A percentile compares a stretch with the other conserved stretches of the same genome.
These are phyloP conservation scores for Rosa lucieae DNA, from an alignment of 306 rosid genomes.

Conservation along the genomic window DNA sequence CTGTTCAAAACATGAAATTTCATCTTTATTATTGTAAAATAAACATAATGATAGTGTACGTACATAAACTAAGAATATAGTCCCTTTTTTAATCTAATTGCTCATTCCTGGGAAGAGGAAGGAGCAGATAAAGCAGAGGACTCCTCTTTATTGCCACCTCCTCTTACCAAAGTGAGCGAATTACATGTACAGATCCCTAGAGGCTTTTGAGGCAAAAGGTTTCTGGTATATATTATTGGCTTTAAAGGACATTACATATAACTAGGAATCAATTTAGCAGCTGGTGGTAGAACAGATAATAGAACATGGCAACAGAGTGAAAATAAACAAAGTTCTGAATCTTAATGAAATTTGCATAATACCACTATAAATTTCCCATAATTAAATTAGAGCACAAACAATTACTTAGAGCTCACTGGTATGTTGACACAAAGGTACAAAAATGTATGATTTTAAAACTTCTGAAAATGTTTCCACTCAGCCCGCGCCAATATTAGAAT, in stretches of 20 bases:
- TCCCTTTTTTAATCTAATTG: neutral
- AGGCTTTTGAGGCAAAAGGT: neutral
- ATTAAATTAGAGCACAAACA: neutral
- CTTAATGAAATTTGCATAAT: neutral
- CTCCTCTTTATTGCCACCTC: neutral
- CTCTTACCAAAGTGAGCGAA: neutral
- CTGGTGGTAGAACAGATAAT: neutral
- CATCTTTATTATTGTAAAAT: conserved; percentile 1
- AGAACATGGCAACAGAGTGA: neutral
- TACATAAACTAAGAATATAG: neutral
- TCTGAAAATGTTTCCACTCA: neutral
- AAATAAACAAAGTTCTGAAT: neutral
- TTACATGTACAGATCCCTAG: neutral
- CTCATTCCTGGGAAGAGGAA: neutral
- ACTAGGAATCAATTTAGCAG: neutral
- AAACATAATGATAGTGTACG: neutral
- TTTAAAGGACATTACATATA: neutral
- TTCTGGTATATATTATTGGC: neutral
- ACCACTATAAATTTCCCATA: neutral
- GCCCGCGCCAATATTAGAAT: neutral
- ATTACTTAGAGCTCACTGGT: neutral
- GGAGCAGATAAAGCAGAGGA: neutral
- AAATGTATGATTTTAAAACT: no score
- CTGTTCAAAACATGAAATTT: conserved; percentile 48
- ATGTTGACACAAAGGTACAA: neutral